These are phyloP conservation scores for Corynespora cassiicola DNA, from an alignment of 2,329 filamentous ascomycete species.

Conservation along the genomic window DNA sequence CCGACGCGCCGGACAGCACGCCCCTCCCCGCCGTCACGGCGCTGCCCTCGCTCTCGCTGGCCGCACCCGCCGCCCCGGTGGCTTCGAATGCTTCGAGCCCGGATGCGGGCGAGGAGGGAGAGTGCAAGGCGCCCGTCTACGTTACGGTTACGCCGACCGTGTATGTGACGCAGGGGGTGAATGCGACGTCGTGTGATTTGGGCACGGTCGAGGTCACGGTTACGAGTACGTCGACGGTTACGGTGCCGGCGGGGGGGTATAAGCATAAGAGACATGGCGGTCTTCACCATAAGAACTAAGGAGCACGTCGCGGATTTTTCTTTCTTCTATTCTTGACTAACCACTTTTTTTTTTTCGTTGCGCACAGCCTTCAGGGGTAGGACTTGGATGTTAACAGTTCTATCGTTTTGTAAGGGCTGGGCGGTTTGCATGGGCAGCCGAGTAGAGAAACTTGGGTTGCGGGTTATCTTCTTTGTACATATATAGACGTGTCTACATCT, in stretches of 20 bases:
- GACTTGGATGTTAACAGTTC: too few species aligned
- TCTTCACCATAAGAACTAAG: slow-evolving; percentile 16
- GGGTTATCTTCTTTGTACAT: too few species aligned
- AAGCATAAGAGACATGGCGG: slow-evolving; percentile 19
- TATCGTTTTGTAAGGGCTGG: too few species aligned
- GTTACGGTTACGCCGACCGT: slow-evolving; percentile 37
- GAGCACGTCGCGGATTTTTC: too few species aligned
- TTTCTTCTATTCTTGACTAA: too few species aligned
- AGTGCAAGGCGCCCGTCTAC: slow-evolving; percentile 27
- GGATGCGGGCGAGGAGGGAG: slow-evolving; percentile 6
- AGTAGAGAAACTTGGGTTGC: too few species aligned
- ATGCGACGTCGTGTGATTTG: slow-evolving; percentile 14
- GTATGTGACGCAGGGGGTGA: slow-evolving; percentile 25
- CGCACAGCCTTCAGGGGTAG: too few species aligned
- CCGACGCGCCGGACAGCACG: slow-evolving; percentile 8
- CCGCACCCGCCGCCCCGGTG: slow-evolving; percentile 12
- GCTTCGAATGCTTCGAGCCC: slow-evolving; percentile 9
- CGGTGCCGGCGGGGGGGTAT: slow-evolving; percentile 17
- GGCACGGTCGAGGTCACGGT: slow-evolving; percentile 25
- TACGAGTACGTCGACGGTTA: slow-evolving; percentile 33
- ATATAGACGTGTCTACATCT: too few species aligned
- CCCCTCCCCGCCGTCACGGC: not conserved
- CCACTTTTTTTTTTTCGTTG: too few species aligned
- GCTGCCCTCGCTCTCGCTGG: slow-evolving; percentile 10
- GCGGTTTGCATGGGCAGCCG: too few species aligned